Evolutionary conservation across 2,329 filamentous ascomycete species (phyloP).

Genomic region (Thielaviopsis musarum): DNA sequence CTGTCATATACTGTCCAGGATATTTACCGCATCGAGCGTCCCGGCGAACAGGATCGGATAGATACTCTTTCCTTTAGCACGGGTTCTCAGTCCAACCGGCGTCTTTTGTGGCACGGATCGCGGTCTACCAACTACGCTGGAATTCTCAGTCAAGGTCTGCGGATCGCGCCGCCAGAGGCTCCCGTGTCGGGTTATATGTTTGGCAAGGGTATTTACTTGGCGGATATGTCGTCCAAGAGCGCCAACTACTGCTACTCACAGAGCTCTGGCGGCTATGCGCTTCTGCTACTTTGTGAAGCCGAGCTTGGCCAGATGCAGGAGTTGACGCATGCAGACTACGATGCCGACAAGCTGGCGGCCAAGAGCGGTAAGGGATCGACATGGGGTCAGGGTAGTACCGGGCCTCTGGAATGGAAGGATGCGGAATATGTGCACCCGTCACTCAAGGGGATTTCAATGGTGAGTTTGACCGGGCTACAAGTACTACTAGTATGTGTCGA

Average conservation of each 20-base stretch:
- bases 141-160: slow-evolving; percentile 72
- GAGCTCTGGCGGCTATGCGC: slow-evolving; percentile 48
- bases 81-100: slow-evolving; percentile 43
- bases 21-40: slow-evolving; percentile 69
- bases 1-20: slow-evolving; percentile 45
- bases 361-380: slow-evolving; percentile 46
- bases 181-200: slow-evolving; percentile 76
- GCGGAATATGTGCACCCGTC: slow-evolving; percentile 46
- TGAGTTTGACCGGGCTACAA: slow-evolving; percentile 23
- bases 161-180: slow-evolving; percentile 76
- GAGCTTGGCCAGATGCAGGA: slow-evolving; percentile 55
- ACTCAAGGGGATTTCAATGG: slow-evolving; percentile 54
- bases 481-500: background rate
- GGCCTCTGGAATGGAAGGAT: slow-evolving; percentile 60
- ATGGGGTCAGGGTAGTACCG: slow-evolving; percentile 48
- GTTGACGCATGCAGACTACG: slow-evolving; percentile 34
- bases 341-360: slow-evolving; percentile 47
- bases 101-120: slow-evolving; percentile 78
- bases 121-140: slow-evolving; percentile 72
- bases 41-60: slow-evolving; percentile 56
- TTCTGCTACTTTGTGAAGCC: slow-evolving; percentile 71
- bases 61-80: slow-evolving; percentile 21
- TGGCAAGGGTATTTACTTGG: slow-evolving; percentile 76
- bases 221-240: slow-evolving; percentile 71
- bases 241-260: slow-evolving; percentile 55